Evolutionary conservation across 2,329 filamentous ascomycete species (phyloP).

Genomic region (Pseudocercospora cruenta): DNA sequence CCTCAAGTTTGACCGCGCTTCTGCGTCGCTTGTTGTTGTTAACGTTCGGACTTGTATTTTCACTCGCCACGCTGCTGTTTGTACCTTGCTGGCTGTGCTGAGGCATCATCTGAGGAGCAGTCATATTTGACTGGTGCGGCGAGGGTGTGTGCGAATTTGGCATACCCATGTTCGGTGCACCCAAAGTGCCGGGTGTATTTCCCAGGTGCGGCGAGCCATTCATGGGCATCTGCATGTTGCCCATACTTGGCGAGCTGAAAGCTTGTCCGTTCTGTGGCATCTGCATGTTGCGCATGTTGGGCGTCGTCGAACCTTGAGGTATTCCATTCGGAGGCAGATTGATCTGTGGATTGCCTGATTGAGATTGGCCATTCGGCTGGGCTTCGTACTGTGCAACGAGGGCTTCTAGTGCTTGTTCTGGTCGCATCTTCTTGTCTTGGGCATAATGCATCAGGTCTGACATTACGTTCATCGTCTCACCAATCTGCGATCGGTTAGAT

Average conservation of each 20-base stretch:
- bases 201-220: slow-evolving; percentile 54
- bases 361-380: slow-evolving; percentile 32
- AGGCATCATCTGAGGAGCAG: slow-evolving; percentile 57
- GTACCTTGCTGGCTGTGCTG: slow-evolving; percentile 61
- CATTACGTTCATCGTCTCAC: slow-evolving; percentile 69
- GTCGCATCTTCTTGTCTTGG: slow-evolving; percentile 57
- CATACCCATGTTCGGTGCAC: slow-evolving; percentile 30
- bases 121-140: slow-evolving; percentile 50
- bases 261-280: slow-evolving; percentile 34
- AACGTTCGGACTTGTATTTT: slow-evolving; percentile 66
- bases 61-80: slow-evolving; percentile 59
- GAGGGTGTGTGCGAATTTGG: slow-evolving; percentile 48
- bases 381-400: slow-evolving; percentile 54
- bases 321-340: slow-evolving; percentile 49
- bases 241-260: slow-evolving; percentile 63
- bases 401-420: slow-evolving; percentile 58
- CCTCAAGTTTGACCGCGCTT: slow-evolving; percentile 64
- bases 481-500: slow-evolving; percentile 52
- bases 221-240: slow-evolving; percentile 58
- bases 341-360: slow-evolving; percentile 48
- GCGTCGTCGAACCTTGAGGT: slow-evolving; percentile 35
- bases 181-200: slow-evolving; percentile 36
- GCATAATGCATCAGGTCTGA: slow-evolving; percentile 62
- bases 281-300: slow-evolving; percentile 40
- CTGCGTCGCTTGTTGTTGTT: slow-evolving; percentile 64